Conservation (phyloP, 768 basidiomycete genomes). For the Lentinula sp. region DNA sequence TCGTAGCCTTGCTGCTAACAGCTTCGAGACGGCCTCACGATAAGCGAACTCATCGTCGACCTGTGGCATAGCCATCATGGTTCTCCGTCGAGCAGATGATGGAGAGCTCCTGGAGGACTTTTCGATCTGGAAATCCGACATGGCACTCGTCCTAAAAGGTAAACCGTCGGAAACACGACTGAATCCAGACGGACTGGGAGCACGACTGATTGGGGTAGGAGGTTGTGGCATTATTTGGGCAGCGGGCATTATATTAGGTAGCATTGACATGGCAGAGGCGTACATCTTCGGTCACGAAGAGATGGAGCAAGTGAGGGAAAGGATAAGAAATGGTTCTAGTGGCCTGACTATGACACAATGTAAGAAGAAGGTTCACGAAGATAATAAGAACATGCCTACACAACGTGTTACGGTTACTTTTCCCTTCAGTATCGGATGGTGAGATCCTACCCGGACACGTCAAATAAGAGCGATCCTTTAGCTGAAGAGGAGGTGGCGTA, state of each 20-base stretch:
- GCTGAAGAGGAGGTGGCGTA: neutral
- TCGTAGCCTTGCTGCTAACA: slow-evolving; percentile 53
- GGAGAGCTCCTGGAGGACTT: slow-evolving; percentile 26
- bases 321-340: neutral
- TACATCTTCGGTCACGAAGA: neutral
- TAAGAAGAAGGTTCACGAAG: neutral
- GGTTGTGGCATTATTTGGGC: neutral
- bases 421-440: neutral
- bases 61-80: slow-evolving; percentile 23
- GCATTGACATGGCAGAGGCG: slow-evolving; percentile 1
- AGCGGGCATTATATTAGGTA: neutral
- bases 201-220: slow-evolving; percentile 2
- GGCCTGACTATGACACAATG: neutral
- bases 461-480: neutral
- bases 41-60: slow-evolving; percentile 46
- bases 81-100: slow-evolving; percentile 25
- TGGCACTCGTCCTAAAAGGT: slow-evolving; percentile 30
- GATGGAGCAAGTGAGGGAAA: neutral
- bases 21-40: slow-evolving; percentile 45
- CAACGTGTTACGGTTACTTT: neutral
- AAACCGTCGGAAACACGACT: slow-evolving; percentile 18
- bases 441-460: neutral
- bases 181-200: slow-evolving; percentile 20
- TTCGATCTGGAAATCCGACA: slow-evolving; percentile 65
- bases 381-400: neutral